These are phyloP conservation scores for Erodium maritimum DNA, from an alignment of 345 rosid species.

Conservation along the genomic window DNA sequence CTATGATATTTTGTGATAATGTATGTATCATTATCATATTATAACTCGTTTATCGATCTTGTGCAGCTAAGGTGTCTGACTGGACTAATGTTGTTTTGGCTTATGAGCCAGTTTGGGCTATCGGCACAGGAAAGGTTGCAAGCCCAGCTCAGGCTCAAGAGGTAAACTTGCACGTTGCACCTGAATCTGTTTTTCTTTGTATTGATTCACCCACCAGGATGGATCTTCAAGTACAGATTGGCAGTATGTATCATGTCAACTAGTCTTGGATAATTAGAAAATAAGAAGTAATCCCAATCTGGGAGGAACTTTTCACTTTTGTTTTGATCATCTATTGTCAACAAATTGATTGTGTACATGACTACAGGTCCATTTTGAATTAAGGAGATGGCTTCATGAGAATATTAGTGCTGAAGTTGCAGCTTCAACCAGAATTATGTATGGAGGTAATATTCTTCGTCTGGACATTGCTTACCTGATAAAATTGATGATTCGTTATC, in stretches of 20 bases:
- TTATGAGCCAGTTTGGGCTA: slow-evolving; percentile 83
- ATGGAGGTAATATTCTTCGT: slow-evolving; percentile 41
- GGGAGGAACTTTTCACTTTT: too few species aligned
- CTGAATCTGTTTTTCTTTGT: neutral
- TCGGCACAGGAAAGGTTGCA: slow-evolving; percentile 78
- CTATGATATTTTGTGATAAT: neutral
- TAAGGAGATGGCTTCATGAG: slow-evolving; percentile 58
- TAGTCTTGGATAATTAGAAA: too few species aligned
- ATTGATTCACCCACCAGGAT: neutral
- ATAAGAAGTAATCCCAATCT: too few species aligned
- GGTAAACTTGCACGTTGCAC: slow-evolving; percentile 21
- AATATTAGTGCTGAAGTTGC: slow-evolving; percentile 52
- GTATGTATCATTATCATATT: neutral
- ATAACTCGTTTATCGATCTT: neutral
- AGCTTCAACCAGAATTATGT: slow-evolving; percentile 48
- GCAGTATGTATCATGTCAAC: too few species aligned
- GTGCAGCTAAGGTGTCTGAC: slow-evolving; percentile 36
- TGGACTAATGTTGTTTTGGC: slow-evolving; percentile 61
- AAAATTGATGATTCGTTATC: neutral
- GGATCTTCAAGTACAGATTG: too few species aligned
- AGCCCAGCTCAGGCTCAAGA: slow-evolving; percentile 73
- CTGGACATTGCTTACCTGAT: neutral
- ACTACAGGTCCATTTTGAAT: slow-evolving; percentile 45
- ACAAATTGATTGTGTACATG: neutral
- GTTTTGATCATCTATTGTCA: too few species aligned